These are phyloP conservation scores for Neoarthrinium moseri DNA, from an alignment of 2,329 filamentous ascomycete species.

Conservation along the genomic window DNA sequence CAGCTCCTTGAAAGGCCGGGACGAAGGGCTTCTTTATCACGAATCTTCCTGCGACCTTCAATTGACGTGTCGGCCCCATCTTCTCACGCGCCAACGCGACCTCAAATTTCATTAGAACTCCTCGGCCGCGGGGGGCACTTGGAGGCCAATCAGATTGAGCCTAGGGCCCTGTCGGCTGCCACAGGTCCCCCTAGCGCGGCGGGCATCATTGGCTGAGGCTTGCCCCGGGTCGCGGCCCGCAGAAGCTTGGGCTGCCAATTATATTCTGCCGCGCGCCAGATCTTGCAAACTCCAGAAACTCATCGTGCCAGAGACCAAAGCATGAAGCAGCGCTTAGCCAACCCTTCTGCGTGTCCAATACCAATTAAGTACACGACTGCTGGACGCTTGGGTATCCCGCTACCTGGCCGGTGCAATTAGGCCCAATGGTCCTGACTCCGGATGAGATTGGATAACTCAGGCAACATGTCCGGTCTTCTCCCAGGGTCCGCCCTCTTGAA, in stretches of 20 bases:
- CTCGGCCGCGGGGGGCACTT: too few species aligned
- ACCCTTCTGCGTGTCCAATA: not conserved
- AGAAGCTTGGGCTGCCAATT: slow-evolving; percentile 6
- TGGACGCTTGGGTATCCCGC: too few species aligned
- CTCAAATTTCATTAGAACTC: too few species aligned
- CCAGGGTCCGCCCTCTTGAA: not conserved
- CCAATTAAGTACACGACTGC: too few species aligned
- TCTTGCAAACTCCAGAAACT: not conserved
- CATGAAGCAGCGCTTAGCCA: not conserved
- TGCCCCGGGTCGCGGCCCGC: not conserved
- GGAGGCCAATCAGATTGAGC: too few species aligned
- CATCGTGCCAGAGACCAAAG: not conserved
- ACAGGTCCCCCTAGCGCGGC: not conserved
- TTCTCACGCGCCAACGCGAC: too few species aligned
- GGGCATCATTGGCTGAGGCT: slow-evolving; percentile 1
- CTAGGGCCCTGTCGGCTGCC: not conserved
- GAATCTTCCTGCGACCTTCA: too few species aligned
- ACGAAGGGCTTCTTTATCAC: too few species aligned
- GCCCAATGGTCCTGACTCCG: not conserved
- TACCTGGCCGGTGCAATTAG: not conserved
- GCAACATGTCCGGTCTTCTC: not conserved
- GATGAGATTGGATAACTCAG: not conserved
- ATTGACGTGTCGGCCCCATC: too few species aligned
- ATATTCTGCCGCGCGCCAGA: slow-evolving; percentile 6
- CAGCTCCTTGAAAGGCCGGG: too few species aligned